A percentile compares a stretch with the other conserved stretches of the same genome.
These are phyloP conservation scores for Cytospora chrysosperma DNA, from an alignment of 2,329 filamentous ascomycete species.

Conservation along the genomic window DNA sequence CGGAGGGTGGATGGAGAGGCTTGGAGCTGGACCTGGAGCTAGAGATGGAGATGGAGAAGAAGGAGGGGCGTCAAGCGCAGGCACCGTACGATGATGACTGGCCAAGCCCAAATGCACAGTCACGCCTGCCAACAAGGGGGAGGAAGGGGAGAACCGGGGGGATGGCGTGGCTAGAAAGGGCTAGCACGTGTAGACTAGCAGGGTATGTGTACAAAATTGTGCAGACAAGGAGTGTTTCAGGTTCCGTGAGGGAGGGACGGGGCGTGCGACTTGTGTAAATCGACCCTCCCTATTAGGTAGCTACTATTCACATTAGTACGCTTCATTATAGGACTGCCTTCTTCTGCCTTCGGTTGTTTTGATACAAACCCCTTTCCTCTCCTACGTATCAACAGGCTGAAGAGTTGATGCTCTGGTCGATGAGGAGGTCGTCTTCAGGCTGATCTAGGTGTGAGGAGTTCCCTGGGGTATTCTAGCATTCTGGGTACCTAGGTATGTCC, in stretches of 20 bases:
- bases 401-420: too few relatives aligned
- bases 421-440: too few relatives aligned
- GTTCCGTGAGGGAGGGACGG: constrained; percentile 4
- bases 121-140: not conserved
- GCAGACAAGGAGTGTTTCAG: constrained; percentile 11
- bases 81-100: constrained; percentile 15
- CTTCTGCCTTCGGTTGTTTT: too few relatives aligned
- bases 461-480: too few relatives aligned
- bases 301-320: too few relatives aligned
- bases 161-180: constrained; percentile 16
- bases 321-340: too few relatives aligned
- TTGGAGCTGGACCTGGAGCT: not conserved
- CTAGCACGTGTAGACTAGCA: constrained; percentile 12
- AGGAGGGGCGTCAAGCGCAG: not conserved
- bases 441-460: too few relatives aligned
- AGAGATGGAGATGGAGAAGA: not conserved
- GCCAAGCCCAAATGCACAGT: constrained; percentile 8
- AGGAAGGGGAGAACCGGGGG: not conserved
- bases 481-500: not conserved
- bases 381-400: too few relatives aligned
- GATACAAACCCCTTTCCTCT: too few relatives aligned
- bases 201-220: constrained; percentile 15
- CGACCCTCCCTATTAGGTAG: not conserved
- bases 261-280: not conserved
- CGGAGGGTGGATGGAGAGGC: not conserved